Conservation (phyloP, 805 yeast genomes). For the Sugiyamaella americana region DNA sequence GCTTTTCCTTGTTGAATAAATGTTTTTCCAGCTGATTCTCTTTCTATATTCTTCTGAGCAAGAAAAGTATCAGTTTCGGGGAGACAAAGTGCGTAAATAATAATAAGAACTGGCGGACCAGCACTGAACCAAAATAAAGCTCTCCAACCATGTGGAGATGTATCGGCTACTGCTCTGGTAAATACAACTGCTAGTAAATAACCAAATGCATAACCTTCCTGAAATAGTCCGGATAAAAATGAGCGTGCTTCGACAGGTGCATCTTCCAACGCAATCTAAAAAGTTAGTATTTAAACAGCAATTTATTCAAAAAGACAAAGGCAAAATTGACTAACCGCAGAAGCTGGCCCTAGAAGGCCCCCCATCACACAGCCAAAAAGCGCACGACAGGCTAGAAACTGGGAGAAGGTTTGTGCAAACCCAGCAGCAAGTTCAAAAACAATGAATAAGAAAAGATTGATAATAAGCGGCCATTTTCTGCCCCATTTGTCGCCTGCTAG, state of each 20-base stretch:
- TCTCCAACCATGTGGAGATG: slow-evolving; percentile 55
- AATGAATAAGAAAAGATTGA: slow-evolving; percentile 46
- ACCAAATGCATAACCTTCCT: slow-evolving; percentile 75
- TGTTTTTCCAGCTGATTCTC: slow-evolving; percentile 16
- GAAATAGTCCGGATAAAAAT: slow-evolving; percentile 61
- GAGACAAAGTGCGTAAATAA: slow-evolving; percentile 49
- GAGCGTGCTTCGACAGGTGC: slow-evolving; percentile 56
- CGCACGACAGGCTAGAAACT: slow-evolving; percentile 58
- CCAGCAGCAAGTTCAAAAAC: slow-evolving; percentile 62
- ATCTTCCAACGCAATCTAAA: slow-evolving; percentile 58
- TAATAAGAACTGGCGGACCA: slow-evolving; percentile 56
- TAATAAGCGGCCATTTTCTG: slow-evolving; percentile 60
- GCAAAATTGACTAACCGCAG: no score
- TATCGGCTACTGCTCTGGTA: slow-evolving; percentile 50
- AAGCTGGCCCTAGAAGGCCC: slow-evolving; percentile 48
- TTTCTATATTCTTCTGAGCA: slow-evolving; percentile 27
- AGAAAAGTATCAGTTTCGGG: slow-evolving; percentile 57
- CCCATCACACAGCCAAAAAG: slow-evolving; percentile 68
- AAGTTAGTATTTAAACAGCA: background rate
- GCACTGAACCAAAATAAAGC: slow-evolving; percentile 69
- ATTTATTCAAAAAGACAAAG: no score
- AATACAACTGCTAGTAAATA: slow-evolving; percentile 61
- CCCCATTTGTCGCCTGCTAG: slow-evolving; percentile 55
- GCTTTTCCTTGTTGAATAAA: slow-evolving; percentile 30
- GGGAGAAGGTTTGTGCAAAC: slow-evolving; percentile 50